These are phyloP conservation scores for Trapa incisa DNA, from an alignment of 345 rosid genomes.

Conservation along the genomic window DNA sequence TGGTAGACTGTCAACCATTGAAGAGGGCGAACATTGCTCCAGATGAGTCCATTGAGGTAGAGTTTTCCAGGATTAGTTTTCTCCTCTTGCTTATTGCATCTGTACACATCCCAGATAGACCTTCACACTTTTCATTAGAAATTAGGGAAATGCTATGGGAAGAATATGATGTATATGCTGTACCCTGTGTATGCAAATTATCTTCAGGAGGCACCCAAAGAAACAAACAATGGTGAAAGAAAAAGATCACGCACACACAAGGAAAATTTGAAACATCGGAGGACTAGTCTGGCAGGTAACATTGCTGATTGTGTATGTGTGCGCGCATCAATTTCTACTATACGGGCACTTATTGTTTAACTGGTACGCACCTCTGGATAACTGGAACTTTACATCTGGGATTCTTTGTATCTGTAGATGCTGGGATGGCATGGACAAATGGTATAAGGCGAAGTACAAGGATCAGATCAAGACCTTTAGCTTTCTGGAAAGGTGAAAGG, in stretches of 20 bases:
- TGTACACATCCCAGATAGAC: not conserved
- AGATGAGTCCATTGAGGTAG: not conserved
- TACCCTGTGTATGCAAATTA: not conserved
- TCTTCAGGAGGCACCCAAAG: conserved; percentile 13
- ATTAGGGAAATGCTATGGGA: not conserved
- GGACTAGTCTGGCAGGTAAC: conserved; percentile 87
- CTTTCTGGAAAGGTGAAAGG: conserved; percentile 93
- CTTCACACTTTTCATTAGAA: not conserved
- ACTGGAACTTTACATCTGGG: not conserved
- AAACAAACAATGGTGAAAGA: conserved; percentile 19
- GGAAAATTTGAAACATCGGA: conserved; percentile 28
- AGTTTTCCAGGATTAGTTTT: not conserved
- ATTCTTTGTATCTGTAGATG: conserved; percentile 25
- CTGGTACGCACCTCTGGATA: not conserved
- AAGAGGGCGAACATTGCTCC: not conserved
- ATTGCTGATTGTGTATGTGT: not conserved
- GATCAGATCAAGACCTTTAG: conserved; percentile 77
- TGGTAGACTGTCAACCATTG: not conserved
- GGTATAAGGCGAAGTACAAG: conserved; percentile 82
- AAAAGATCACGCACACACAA: conserved; percentile 17
- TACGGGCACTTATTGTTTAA: not conserved
- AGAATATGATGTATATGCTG: conserved; percentile 4
- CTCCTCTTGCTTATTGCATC: not conserved
- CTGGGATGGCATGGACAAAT: conserved; percentile 44
- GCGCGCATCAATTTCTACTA: not conserved